These are phyloP conservation scores for Zasmidium cellare DNA, from an alignment of 2,329 filamentous ascomycete species.

Conservation along the genomic window DNA sequence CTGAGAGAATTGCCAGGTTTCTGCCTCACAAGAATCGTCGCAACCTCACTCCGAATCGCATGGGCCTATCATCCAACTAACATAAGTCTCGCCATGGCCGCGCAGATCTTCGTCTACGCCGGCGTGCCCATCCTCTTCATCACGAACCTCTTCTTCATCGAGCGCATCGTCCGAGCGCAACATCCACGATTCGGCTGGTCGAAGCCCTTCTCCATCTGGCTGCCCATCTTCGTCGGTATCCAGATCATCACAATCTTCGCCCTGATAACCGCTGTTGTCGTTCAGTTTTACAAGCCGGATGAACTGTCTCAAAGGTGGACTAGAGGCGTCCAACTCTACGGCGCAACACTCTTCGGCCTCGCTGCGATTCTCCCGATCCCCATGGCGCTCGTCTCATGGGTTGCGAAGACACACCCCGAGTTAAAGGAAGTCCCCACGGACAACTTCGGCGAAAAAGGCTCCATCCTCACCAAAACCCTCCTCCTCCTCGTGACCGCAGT, in stretches of 20 bases:
- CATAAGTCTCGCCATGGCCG: constrained; percentile 54
- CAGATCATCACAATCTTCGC: constrained; percentile 63
- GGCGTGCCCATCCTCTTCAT: constrained; percentile 75
- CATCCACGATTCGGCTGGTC: constrained; percentile 74
- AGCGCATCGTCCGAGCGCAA: constrained; percentile 71
- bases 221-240: constrained; percentile 60
- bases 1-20: constrained; percentile 42
- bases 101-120: constrained; percentile 69
- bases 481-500: constrained; percentile 61
- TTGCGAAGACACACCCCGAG: constrained; percentile 41
- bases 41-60: constrained; percentile 54
- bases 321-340: constrained; percentile 65
- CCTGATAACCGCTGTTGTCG: constrained; percentile 64
- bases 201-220: constrained; percentile 49
- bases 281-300: constrained; percentile 67
- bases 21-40: constrained; percentile 50
- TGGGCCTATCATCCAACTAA: constrained; percentile 49
- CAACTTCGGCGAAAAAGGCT: constrained; percentile 64
- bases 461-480: constrained; percentile 64
- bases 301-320: constrained; percentile 50
- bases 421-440: constrained; percentile 43
- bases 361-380: constrained; percentile 67
- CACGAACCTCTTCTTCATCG: constrained; percentile 74
- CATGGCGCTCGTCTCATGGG: constrained; percentile 50
- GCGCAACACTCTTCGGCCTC: constrained; percentile 61